phyloP scores from a whole-genome alignment of 169 alveolate species.

The Theileria parva region DNA sequence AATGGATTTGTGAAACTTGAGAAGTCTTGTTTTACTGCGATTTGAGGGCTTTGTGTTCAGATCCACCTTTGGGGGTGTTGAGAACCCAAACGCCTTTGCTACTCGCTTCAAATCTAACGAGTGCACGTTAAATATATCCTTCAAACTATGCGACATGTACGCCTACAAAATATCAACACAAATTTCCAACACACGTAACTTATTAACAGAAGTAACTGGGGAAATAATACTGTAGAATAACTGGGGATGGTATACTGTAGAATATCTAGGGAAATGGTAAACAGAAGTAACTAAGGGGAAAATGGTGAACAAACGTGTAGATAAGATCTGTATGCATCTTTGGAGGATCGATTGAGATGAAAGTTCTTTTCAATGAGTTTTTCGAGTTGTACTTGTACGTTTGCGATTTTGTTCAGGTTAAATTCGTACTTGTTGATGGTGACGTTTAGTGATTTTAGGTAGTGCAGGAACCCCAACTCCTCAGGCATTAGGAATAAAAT shows the following conservation, averaged over 20 bases:
- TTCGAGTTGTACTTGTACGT: constrained; percentile 94
- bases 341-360: constrained; percentile 93
- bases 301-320: constrained; percentile 75
- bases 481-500: constrained; percentile 95
- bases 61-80: constrained; percentile 95
- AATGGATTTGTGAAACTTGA: constrained; percentile 30
- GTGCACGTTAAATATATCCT: constrained; percentile 95
- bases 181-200: not conserved
- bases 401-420: constrained; percentile 93
- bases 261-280: not conserved
- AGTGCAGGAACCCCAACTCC: constrained; percentile 92
- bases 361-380: constrained; percentile 96
- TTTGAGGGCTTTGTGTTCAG: constrained; percentile 83
- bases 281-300: not conserved
- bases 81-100: constrained; percentile 92
- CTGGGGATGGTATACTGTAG: too few species aligned
- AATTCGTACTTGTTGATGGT: constrained; percentile 96
- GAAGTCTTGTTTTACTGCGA: constrained; percentile 55
- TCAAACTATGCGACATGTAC: constrained; percentile 92
- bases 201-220: not conserved
- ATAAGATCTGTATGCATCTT: constrained; percentile 96
- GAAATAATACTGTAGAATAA: not conserved
- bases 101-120: constrained; percentile 92
- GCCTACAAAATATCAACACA: constrained; percentile 78
- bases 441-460: constrained; percentile 89